Evolutionary conservation across 306 rosid species (phyloP), one percentile per base, ranked within the genome.

Genomic region (Aeschynomene evenia): DNA sequence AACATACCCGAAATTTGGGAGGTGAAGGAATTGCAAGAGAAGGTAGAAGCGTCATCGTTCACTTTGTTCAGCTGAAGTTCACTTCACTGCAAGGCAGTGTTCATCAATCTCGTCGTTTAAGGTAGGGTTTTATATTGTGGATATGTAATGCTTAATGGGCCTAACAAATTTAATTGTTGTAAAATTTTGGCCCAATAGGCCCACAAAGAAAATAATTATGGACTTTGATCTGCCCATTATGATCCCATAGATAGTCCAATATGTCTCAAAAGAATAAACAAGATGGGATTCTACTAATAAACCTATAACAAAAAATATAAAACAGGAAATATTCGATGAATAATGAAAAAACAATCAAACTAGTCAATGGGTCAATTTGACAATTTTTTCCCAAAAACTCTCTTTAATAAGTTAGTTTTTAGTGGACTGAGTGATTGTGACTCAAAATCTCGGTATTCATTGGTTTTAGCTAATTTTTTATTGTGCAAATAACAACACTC

Each of bases 21-120:
- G 64, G 53, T 21, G 78, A 78, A 65, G 86, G 77, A 78, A 74
- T 28, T 45, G 83, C 75, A 39, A 78, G 78, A 62, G 78, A 74
- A 52, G 80, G 80, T 26, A 78, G n/a, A 70, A 66, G 57, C 53
- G 75, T 56, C 86, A 82, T 82, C 20, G 7, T 78, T 34, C 9
- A 20, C 16, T 48, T 42, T 40, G 49, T 65, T 66, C 49, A 1
- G 18, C 39, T 49, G 21, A 49, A 37, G 18, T 40, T 16, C 29
- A 37, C 16, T 54, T 33, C 36, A 16, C 1, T 49, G 57, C 63
- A 4, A 63, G 40, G 9, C 50, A 52, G n/a, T 28, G 7, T 0
- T 11, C 23, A 1, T 34, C 55, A 49, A 18, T 3, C 19, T 28
- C 23, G 22, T 36, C 15, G 51, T 11, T 19, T 51, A 57, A 23